These are phyloP conservation scores for Stachybotrys chartarum DNA, from an alignment of 2,329 filamentous ascomycete species.

Conservation along the genomic window DNA sequence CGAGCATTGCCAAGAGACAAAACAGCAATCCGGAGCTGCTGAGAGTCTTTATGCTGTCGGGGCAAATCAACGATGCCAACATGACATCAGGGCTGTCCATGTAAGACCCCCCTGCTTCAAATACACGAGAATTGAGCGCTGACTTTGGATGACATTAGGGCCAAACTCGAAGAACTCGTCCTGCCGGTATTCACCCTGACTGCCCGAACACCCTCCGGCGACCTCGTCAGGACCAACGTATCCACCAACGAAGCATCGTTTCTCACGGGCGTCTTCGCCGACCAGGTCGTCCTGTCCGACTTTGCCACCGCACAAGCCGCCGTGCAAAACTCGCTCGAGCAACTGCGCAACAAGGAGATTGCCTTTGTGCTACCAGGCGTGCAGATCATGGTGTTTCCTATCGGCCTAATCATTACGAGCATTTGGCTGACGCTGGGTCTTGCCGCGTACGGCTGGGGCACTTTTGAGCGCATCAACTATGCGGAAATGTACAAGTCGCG, in stretches of 20 bases:
- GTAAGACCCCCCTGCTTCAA: conserved; percentile 36
- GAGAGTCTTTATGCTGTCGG: conserved; percentile 61
- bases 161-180: conserved; percentile 53
- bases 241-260: conserved; percentile 66
- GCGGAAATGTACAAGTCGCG: conserved; percentile 52
- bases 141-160: conserved; percentile 29
- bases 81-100: conserved; percentile 50
- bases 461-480: conserved; percentile 58
- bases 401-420: conserved; percentile 60
- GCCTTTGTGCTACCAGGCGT: conserved; percentile 65
- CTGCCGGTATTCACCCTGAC: conserved; percentile 62
- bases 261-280: conserved; percentile 62
- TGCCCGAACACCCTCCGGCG: conserved; percentile 44
- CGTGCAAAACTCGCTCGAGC: conserved; percentile 37
- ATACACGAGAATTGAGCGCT: not conserved
- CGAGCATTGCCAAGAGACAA: conserved; percentile 10
- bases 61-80: conserved; percentile 53
- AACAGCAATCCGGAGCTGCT: conserved; percentile 33
- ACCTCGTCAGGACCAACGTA: conserved; percentile 53
- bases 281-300: conserved; percentile 45
- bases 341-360: conserved; percentile 42
- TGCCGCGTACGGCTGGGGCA: conserved; percentile 55
- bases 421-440: conserved; percentile 54
- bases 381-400: conserved; percentile 60
- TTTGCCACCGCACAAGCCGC: conserved; percentile 40